Percentiles rank a stretch among this genome's conserved stretches.
These are phyloP conservation scores for Taiozyma sp. DNA, from an alignment of 1,139 yeast species.

Conservation along the genomic window DNA sequence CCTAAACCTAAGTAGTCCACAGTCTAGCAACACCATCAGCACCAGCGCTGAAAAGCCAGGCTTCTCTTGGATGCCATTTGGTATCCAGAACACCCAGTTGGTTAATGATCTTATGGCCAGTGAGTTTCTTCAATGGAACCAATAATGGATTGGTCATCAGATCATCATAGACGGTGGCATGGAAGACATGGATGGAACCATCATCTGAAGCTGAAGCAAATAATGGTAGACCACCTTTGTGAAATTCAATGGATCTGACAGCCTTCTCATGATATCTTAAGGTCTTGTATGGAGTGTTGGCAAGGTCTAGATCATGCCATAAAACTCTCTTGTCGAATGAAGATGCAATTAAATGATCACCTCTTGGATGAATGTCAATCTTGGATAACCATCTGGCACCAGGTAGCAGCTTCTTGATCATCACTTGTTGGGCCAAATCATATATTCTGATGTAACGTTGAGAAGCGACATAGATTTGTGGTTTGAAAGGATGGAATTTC, in stretches of 20 bases:
- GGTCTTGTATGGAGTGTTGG: conserved; percentile 90
- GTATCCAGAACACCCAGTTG: conserved; percentile 87
- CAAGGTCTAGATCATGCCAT: conserved; percentile 95
- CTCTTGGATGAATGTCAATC: conserved; percentile 93
- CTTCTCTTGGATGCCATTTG: conserved; percentile 97
- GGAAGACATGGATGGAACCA: conserved; percentile 91
- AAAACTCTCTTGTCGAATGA: conserved; percentile 92
- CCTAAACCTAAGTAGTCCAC: conserved; percentile 73
- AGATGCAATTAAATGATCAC: conserved; percentile 89
- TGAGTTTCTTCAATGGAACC: conserved; percentile 91
- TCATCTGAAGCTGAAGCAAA: conserved; percentile 98
- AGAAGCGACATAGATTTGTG: conserved; percentile 89
- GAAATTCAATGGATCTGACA: conserved; percentile 83
- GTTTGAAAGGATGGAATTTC: conserved; percentile 94
- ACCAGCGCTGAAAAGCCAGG: conserved; percentile 98
- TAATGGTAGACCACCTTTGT: conserved; percentile 74
- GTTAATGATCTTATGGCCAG: conserved; percentile 80
- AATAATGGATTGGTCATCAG: conserved; percentile 91
- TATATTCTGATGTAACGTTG: conserved; percentile 89
- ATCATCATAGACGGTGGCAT: conserved; percentile 94
- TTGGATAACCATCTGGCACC: conserved; percentile 95
- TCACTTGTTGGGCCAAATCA: conserved; percentile 80
- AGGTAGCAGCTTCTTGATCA: conserved; percentile 81
- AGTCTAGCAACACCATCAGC: conserved; percentile 95
- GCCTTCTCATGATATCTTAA: conserved; percentile 93